phyloP scores from a whole-genome alignment of 768 basidiomycete species.

The Suillus luteus region DNA sequence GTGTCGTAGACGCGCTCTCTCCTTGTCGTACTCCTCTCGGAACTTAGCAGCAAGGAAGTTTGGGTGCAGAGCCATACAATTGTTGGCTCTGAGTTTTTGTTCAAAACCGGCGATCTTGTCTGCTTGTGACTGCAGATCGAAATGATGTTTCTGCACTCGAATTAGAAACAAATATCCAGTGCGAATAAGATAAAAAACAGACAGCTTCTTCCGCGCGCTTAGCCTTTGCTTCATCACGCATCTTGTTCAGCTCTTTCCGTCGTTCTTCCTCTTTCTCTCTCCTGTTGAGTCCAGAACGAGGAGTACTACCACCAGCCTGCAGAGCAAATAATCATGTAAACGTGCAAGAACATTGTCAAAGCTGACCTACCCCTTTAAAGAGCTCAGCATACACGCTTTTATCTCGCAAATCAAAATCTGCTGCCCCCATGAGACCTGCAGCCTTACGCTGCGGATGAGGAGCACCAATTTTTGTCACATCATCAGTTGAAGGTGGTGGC shows the following conservation, averaged over 20 bases:
- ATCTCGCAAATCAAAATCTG: conserved; percentile 67
- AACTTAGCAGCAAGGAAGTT: conserved; percentile 62
- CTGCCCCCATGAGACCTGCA: conserved; percentile 45
- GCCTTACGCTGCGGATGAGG: conserved; percentile 39
- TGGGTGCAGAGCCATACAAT: conserved; percentile 60
- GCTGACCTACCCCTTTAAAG: conserved; percentile 53
- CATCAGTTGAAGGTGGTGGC: conserved; percentile 22
- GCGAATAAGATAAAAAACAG: conserved; percentile 21
- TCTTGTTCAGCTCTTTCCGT: conserved; percentile 62
- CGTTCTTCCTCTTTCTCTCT: conserved; percentile 61
- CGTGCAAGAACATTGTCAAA: neutral
- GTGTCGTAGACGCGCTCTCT: conserved; percentile 34
- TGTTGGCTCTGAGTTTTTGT: conserved; percentile 49
- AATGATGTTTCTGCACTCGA: conserved; percentile 43
- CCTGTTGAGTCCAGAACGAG: conserved; percentile 47
- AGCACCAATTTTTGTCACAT: conserved; percentile 28
- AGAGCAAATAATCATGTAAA: conserved; percentile 7
- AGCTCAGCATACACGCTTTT: conserved; percentile 62
- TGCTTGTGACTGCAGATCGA: conserved; percentile 58
- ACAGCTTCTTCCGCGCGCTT: conserved; percentile 60
- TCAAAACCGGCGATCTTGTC: conserved; percentile 68
- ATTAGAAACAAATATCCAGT: conserved; percentile 15
- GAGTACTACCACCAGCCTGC: conserved; percentile 46
- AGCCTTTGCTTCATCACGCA: conserved; percentile 69
- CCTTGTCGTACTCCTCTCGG: conserved; percentile 53